These are phyloP conservation scores for Beauveria varroae DNA, from an alignment of 2,329 filamentous ascomycete genomes.

Conservation along the genomic window DNA sequence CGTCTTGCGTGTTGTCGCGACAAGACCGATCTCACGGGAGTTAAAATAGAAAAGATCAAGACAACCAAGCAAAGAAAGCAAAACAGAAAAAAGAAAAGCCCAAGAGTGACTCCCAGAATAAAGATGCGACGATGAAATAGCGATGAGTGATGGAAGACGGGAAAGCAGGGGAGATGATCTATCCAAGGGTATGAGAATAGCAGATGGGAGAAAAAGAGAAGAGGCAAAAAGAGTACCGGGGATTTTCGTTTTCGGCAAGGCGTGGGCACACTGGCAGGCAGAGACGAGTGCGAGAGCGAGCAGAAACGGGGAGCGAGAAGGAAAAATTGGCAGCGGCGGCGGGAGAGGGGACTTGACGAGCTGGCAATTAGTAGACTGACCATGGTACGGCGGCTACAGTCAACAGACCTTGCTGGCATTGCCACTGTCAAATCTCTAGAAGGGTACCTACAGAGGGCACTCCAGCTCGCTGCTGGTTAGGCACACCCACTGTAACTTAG, in stretches of 20 bases:
- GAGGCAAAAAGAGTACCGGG: neutral
- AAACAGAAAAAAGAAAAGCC: neutral
- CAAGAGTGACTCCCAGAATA: neutral
- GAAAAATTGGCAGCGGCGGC: no score
- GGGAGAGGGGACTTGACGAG: no score
- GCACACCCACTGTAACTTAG: no score
- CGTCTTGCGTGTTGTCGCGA: neutral
- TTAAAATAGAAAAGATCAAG: neutral
- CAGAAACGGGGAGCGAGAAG: neutral
- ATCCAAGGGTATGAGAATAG: constrained; percentile 4
- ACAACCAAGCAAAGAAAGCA: neutral
- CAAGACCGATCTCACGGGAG: neutral
- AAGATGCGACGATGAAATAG: neutral
- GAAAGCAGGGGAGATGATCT: constrained; percentile 2
- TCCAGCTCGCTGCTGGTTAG: no score
- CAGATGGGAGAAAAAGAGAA: neutral
- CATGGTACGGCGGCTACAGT: no score
- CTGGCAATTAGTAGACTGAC: no score
- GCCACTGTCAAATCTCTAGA: no score
- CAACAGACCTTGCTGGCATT: no score
- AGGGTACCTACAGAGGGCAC: no score
- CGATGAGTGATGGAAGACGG: neutral
- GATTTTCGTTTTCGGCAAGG: constrained; percentile 6
- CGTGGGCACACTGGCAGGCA: neutral
- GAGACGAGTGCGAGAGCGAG: neutral